Base-by-base conservation (phyloP, 768 basidiomycete genomes). In the Hortiboletus campestris region DNA sequence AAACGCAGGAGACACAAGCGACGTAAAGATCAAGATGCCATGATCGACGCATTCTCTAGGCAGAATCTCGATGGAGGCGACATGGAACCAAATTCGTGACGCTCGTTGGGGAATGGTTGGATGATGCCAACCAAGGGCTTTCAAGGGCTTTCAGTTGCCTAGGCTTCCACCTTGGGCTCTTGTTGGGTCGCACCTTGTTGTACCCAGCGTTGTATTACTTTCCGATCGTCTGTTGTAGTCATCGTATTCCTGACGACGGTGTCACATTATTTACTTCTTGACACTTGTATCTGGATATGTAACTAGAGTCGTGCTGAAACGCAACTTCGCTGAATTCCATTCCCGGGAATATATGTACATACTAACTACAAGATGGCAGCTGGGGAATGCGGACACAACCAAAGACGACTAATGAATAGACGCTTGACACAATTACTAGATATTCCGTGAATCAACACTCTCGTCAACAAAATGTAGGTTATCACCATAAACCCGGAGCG, bases 11-110 rank as follows among this genome's bases (percentile, higher is more conserved):
- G 91, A 60, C 91, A 93, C 71, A 88, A 81, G 63, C 79, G 90
- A 52, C 85, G 90, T 63, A 89, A 88, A 67, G 91, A 92, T 64
- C 88, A 91, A 64, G 91, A 93, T 51, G 78, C 86, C 25, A 84
- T 93, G 80, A 77, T 92, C 55, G 86, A 88, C 66, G 86, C 88
- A 7, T 91, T 93, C 67, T 84, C 88, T 39, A 83, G 61, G 58
- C 77, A 80, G 49, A 71, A 76, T 50, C 66, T 82, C 32, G 71
- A 66, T 40, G 72, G 58, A 46, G 63, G 61, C 41, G 62, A 66
- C 39, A 50, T 60, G 51, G 69, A 60, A 50, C 59, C 67, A 39
- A 62, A 55, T 52, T 64, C 69, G 19, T 69, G 62, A 71, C 41
- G 54, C 44, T 19, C 35, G n/a, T 43, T 19, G 20, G 36, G 50